Evolutionary conservation across 2,329 filamentous ascomycete species (phyloP).

Genomic region (Cladosporium sp.): DNA sequence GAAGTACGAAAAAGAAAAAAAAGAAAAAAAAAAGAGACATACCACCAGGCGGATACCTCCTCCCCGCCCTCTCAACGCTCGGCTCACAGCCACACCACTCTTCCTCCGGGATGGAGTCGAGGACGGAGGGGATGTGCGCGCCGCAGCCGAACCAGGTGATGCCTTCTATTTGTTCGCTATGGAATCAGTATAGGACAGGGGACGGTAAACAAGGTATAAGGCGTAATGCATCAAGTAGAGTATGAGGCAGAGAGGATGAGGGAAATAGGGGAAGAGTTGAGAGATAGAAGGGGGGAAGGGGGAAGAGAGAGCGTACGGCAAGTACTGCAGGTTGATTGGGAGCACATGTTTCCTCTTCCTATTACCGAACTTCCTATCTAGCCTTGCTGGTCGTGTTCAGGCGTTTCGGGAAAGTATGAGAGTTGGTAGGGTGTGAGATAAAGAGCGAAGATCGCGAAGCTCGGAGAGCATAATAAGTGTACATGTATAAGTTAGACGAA

Average conservation of each 20-base stretch:
- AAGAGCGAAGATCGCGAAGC: no score
- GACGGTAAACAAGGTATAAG: no score
- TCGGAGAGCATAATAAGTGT: no score
- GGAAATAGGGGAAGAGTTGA: no score
- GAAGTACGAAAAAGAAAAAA: background rate
- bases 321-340: slow-evolving; percentile 56
- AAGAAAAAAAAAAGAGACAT: background rate
- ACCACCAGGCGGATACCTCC: slow-evolving; percentile 50
- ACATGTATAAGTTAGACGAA: no score
- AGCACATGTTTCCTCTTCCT: slow-evolving; percentile 53
- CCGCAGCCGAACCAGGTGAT: slow-evolving; percentile 34
- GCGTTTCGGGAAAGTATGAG: no score
- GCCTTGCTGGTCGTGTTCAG: no score
- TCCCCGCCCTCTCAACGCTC: slow-evolving; percentile 53
- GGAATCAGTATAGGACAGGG: no score
- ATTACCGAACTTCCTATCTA: no score
- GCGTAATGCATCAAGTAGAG: no score
- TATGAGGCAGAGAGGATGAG: no score
- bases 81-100: slow-evolving; percentile 62
- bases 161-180: slow-evolving; percentile 20
- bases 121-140: slow-evolving; percentile 56
- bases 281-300: background rate
- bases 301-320: slow-evolving; percentile 53
- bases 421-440: no score
- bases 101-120: slow-evolving; percentile 52